Evolutionary conservation across 1,139 yeast genomes (phyloP).

Genomic region (Diutina mesorugosa): DNA sequence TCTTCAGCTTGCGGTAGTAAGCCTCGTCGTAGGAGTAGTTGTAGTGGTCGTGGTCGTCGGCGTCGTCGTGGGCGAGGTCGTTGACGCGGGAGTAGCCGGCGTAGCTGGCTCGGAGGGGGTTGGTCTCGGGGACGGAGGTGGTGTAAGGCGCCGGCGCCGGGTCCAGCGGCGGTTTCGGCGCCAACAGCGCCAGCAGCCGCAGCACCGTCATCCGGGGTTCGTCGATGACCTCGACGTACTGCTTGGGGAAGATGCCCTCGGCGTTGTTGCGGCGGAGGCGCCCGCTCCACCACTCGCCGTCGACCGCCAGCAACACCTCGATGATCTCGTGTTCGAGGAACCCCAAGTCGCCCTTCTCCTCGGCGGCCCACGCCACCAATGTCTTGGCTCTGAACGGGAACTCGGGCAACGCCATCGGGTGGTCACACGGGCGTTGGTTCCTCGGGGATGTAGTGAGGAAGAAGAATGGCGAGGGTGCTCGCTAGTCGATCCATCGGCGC

Average conservation of each 20-base stretch:
- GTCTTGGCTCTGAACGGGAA: conserved; percentile 68
- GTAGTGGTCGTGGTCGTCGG: conserved; percentile 12
- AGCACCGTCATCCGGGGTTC: neutral
- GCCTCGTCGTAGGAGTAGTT: conserved; percentile 16
- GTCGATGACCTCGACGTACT: conserved; percentile 43
- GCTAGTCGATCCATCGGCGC: neutral
- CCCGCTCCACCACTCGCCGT: conserved; percentile 93
- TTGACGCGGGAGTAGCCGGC: neutral
- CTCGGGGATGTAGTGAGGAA: neutral
- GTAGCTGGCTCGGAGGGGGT: neutral
- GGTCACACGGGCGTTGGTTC: neutral
- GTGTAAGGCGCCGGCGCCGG: neutral
- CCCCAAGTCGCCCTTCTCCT: conserved; percentile 78
- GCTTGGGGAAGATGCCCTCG: conserved; percentile 78
- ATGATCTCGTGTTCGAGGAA: conserved; percentile 87
- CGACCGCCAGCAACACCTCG: conserved; percentile 68
- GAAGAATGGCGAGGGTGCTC: neutral
- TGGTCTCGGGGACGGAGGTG: no score
- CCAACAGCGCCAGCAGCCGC: conserved; percentile 4
- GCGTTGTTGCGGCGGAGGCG: conserved; percentile 65
- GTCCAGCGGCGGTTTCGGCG: conserved; percentile 7
- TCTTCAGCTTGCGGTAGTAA: conserved; percentile 3
- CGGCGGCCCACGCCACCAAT: conserved; percentile 83
- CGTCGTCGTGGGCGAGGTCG: conserved; percentile 12
- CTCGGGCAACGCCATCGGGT: conserved; percentile 1